phyloP scores from a whole-genome alignment of 306 rosid genomes.

The Quercus suber region DNA sequence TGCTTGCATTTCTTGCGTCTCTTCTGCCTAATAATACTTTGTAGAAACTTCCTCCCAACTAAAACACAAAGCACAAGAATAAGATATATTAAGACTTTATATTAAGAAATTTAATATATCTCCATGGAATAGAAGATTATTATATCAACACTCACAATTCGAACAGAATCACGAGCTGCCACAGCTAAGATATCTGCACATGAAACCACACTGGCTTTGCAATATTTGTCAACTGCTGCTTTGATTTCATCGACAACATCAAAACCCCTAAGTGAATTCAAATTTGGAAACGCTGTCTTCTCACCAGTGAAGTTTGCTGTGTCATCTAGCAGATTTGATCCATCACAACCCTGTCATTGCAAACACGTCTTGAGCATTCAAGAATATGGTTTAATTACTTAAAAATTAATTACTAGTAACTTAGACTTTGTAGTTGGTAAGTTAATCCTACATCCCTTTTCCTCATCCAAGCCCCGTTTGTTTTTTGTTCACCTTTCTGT shows the following conservation, averaged over 20 bases:
- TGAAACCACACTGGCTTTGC: constrained; percentile 26
- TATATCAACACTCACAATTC: constrained; percentile 13
- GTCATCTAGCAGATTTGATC: constrained; percentile 56
- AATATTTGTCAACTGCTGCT: constrained; percentile 2
- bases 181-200: constrained; percentile 41
- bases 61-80: background rate
- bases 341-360: constrained; percentile 62
- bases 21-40: constrained; percentile 32
- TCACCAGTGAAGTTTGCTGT: constrained; percentile 43
- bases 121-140: no score
- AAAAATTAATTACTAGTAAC: no score
- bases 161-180: constrained; percentile 44
- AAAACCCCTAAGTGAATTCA: constrained; percentile 29
- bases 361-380: background rate
- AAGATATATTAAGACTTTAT: background rate
- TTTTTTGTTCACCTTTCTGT: no score
- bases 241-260: constrained; percentile 32
- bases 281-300: constrained; percentile 48
- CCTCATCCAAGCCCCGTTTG: no score
- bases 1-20: constrained; percentile 33
- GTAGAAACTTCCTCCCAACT: constrained; percentile 24
- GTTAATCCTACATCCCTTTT: no score
- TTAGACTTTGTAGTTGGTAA: no score
- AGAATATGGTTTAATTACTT: background rate
- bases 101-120: background rate